Percentiles rank a stretch among this genome's conserved stretches.
These are phyloP conservation scores for Cucumis variabilis DNA, from an alignment of 331 rosid genomes.

Conservation along the genomic window DNA sequence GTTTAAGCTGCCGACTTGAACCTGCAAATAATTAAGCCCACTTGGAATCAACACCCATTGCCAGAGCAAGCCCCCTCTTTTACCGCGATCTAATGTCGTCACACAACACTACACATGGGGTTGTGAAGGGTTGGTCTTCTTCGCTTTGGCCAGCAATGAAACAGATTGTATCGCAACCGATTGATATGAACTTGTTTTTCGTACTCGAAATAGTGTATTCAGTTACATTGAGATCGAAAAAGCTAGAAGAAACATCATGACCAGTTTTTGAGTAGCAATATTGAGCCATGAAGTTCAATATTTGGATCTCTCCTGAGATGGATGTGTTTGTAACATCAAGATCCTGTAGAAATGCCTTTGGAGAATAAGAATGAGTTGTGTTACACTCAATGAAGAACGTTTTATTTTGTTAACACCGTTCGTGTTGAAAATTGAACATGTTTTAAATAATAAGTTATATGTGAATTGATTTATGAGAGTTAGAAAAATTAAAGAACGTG, in stretches of 20 bases:
- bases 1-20: accelerated
- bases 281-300: background rate
- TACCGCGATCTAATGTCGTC: background rate
- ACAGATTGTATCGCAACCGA: conserved; percentile 33
- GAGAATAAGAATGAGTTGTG: background rate
- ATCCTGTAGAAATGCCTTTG: background rate
- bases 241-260: accelerated
- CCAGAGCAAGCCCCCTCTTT: background rate
- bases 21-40: background rate
- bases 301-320: conserved; percentile 11
- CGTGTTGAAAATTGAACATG: no score
- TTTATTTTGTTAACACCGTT: conserved; percentile 18
- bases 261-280: conserved; percentile 22
- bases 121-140: background rate
- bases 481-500: no score
- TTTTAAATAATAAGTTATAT: no score
- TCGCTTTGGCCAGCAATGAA: no score
- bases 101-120: conserved; percentile 1
- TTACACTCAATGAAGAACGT: background rate
- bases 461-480: no score
- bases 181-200: conserved; percentile 12
- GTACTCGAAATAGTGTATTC: conserved; percentile 18
- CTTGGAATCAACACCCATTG: no score
- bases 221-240: no score
- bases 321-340: conserved; percentile 14